A percentile compares a stretch with the other conserved stretches of the same genome.
Conservation (phyloP, 139 green algal genomes). For the Chloropicon primus region DNA sequence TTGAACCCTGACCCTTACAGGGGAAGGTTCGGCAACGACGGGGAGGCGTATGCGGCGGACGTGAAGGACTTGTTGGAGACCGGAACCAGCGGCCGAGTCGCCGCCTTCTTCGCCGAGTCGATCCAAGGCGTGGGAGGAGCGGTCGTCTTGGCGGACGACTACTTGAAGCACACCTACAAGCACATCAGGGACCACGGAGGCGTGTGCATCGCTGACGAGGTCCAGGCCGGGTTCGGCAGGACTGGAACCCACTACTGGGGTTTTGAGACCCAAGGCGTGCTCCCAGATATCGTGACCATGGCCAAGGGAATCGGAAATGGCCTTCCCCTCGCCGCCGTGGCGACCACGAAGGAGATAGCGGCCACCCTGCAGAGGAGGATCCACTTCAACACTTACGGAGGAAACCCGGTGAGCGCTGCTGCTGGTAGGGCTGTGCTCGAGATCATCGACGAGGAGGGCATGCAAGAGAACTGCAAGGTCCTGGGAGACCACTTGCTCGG, state of each 20-base stretch:
- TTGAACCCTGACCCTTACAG: constrained; percentile 86
- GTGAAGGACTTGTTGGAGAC: constrained; percentile 50
- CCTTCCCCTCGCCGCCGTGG: constrained; percentile 85
- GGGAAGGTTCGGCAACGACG: constrained; percentile 72
- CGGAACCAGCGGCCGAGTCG: constrained; percentile 51
- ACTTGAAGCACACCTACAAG: constrained; percentile 79
- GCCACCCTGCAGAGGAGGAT: constrained; percentile 40
- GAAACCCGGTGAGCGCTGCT: constrained; percentile 84
- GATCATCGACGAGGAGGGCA: constrained; percentile 55
- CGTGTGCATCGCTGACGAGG: constrained; percentile 92
- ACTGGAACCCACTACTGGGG: constrained; percentile 88
- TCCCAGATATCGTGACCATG: constrained; percentile 88
- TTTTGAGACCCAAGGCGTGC: constrained; percentile 79
- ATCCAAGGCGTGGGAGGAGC: constrained; percentile 85
- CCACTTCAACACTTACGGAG: constrained; percentile 98
- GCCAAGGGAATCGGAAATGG: constrained; percentile 97
- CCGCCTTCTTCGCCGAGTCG: constrained; percentile 83
- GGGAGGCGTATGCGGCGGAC: constrained; percentile 50
- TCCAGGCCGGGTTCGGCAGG: constrained; percentile 94
- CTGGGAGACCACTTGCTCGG: constrained; percentile 16
- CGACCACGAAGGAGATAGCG: constrained; percentile 85
- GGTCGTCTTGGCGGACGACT: constrained; percentile 63
- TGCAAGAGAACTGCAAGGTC: constrained; percentile 40
- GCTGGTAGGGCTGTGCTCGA: constrained; percentile 76
- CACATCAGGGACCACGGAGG: constrained; percentile 72